Conservation (phyloP, 1,284 basidiomycete genomes). For the Trichosporon faecale region DNA sequence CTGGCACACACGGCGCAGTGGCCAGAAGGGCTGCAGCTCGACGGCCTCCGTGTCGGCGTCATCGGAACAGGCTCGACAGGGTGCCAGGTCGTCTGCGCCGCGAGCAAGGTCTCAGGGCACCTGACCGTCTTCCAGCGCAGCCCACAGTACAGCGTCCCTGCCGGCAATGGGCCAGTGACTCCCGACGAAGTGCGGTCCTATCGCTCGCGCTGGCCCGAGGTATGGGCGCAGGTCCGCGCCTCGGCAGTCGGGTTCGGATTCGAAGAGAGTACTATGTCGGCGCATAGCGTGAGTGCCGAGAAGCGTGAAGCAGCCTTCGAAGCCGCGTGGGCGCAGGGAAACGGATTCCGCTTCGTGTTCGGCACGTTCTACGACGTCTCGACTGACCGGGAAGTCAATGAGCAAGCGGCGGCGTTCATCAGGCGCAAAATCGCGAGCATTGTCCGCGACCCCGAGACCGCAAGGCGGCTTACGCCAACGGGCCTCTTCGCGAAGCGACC, state of each 20-base stretch:
- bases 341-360: slow-evolving; percentile 23
- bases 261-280: slow-evolving; percentile 9
- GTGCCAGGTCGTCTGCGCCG: slow-evolving; percentile 15
- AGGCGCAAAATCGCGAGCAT: slow-evolving; percentile 16
- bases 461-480: slow-evolving; percentile 13
- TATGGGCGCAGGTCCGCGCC: slow-evolving; percentile 15
- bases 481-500: slow-evolving; percentile 20
- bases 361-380: slow-evolving; percentile 21
- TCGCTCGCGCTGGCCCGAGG: slow-evolving; percentile 5
- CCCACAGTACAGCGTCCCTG: slow-evolving; percentile 21
- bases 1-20: slow-evolving; percentile 21
- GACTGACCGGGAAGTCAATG: slow-evolving; percentile 12
- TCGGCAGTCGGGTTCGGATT: slow-evolving; percentile 17
- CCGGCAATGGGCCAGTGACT: slow-evolving; percentile 14
- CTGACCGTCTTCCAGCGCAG: slow-evolving; percentile 23
- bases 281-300: slow-evolving; percentile 1
- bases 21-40: slow-evolving; percentile 12
- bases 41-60: slow-evolving; percentile 11
- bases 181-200: background rate
- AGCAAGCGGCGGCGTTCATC: slow-evolving; percentile 17
- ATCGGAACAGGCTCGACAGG: slow-evolving; percentile 19
- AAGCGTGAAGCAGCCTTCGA: slow-evolving; percentile 17
- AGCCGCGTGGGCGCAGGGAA: slow-evolving; percentile 16
- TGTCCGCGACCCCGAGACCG: slow-evolving; percentile 21
- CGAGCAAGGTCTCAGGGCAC: background rate